Base-by-base conservation (phyloP, 352 stramenopile species). In the Blastocystis sp. region DNA sequence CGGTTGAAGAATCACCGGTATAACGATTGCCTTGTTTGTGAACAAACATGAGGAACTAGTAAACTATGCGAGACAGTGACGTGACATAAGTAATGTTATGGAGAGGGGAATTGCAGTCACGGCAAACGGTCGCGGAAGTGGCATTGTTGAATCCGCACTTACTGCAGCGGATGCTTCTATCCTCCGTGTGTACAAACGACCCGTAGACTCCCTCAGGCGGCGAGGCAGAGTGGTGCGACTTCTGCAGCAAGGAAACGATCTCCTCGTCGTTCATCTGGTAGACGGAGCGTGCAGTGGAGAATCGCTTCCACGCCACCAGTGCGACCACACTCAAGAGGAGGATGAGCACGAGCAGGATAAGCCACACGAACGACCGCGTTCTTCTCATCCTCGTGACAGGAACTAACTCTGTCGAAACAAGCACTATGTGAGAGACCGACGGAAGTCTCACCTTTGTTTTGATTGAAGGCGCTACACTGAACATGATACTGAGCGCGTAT, bases 101-200 rank as follows among this genome's bases (percentile, higher is more conserved):
- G 7, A 78, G 36, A 8, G 57, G 48, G 9, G 67, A 78, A 56
- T 78, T 78, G 32, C 67, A 78, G 16, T 78, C 67, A 24, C 67
- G 24, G 21, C 67, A 78, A 6, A 78, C 11, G 4, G 67, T 78
- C 3, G 67, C 18, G 6, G 67, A 78, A 27, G 67, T 9, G 32
- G 67, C 36, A 61, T 78, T 78, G 40, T 34, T 57, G n/a, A 78
- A 78, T 29, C 67, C 67, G 34, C 67, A 78, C 36, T 78, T 78
- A n/a, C 7, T 38, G 21, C 67, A 78, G 6, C 67, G 67, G 57
- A 78, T 46, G n/a, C 14, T 61, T 21, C 38, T 2, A 0, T 78
- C 67, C 11, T 8, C 24, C 4, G 57, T 42, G n/a, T n/a, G n/a
- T n/a, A n/a, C n/a, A n/a, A n/a, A n/a, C n/a, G n/a, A n/a, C n/a